A percentile compares a stretch with the other conserved stretches of the same genome.
Conservation (phyloP, 1,139 yeast species). For the Candida sp. region DNA sequence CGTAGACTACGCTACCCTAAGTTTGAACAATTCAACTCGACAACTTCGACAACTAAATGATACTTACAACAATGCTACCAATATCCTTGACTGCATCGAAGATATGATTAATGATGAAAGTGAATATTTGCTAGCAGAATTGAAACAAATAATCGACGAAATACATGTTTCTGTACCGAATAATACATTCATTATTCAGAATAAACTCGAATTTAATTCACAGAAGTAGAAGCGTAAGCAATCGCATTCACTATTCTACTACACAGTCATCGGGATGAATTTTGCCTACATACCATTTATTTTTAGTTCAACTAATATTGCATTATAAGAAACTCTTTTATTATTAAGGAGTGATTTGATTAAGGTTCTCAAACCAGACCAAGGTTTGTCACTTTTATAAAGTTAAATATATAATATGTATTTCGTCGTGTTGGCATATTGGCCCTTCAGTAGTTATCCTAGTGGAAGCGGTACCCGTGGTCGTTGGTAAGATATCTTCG, state of each 20-base stretch:
- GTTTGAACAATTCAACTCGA: neutral
- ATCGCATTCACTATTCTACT: neutral
- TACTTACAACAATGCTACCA: neutral
- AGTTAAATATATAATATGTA: too few relatives aligned
- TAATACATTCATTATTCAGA: slow-evolving; percentile 1
- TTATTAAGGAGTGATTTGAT: too few relatives aligned
- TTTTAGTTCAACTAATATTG: too few relatives aligned
- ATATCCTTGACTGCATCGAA: slow-evolving; percentile 3
- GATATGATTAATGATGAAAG: slow-evolving; percentile 3
- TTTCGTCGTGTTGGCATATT: too few relatives aligned
- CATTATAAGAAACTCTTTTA: too few relatives aligned
- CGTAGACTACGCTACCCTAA: neutral
- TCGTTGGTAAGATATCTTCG: neutral
- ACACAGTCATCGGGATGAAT: too few relatives aligned
- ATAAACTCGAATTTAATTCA: neutral
- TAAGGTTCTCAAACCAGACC: too few relatives aligned
- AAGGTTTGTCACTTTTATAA: too few relatives aligned
- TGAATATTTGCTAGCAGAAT: neutral
- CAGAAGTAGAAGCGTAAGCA: neutral
- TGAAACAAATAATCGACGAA: slow-evolving; percentile 1
- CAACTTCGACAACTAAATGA: neutral
- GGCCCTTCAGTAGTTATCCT: neutral
- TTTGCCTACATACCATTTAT: too few relatives aligned
- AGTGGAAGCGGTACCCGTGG: neutral
- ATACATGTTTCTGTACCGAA: slow-evolving; percentile 1